These are phyloP conservation scores for Lecanosticta acicola DNA, from an alignment of 2,329 filamentous ascomycete species.

Conservation along the genomic window DNA sequence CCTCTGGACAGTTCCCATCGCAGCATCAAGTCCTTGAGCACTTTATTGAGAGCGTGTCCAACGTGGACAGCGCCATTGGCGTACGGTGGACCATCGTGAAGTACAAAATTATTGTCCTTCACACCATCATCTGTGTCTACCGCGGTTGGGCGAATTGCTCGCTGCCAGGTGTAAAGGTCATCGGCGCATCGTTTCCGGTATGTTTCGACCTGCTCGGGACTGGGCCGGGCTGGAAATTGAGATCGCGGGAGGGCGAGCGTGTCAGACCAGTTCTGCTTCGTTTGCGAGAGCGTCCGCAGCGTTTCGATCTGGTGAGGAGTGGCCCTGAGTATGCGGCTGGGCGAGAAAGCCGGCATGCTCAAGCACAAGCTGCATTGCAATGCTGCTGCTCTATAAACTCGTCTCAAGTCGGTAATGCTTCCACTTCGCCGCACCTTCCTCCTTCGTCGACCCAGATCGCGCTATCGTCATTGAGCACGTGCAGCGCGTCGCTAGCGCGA, in stretches of 20 bases:
- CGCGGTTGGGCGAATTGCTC: slow-evolving; percentile 28
- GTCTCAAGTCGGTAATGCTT: no score
- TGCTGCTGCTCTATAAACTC: no score
- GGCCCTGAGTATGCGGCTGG: slow-evolving; percentile 19
- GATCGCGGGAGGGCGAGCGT: slow-evolving; percentile 47
- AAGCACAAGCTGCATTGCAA: no score
- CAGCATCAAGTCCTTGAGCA: slow-evolving; percentile 89
- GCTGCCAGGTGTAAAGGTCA: slow-evolving; percentile 86
- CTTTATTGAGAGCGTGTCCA: slow-evolving; percentile 93
- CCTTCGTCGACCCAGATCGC: no score
- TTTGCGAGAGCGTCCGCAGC: slow-evolving; percentile 9
- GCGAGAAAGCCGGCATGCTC: slow-evolving; percentile 19
- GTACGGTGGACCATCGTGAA: slow-evolving; percentile 96
- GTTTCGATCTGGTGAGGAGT: slow-evolving; percentile 1
- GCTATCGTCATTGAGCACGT: no score
- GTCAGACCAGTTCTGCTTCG: slow-evolving; percentile 25
- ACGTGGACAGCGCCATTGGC: slow-evolving; percentile 89
- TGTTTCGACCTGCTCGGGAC: slow-evolving; percentile 39
- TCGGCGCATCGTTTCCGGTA: slow-evolving; percentile 77
- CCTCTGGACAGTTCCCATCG: slow-evolving; percentile 75
- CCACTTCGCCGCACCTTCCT: no score
- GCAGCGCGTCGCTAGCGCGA: no score
- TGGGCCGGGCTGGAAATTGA: slow-evolving; percentile 44
- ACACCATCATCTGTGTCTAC: slow-evolving; percentile 29
- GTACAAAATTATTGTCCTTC: slow-evolving; percentile 58